Percentiles rank a stretch among this genome's conserved stretches.
Evolutionary conservation across 805 yeast species (phyloP).

Genomic region (Hanseniaspora singularis): DNA sequence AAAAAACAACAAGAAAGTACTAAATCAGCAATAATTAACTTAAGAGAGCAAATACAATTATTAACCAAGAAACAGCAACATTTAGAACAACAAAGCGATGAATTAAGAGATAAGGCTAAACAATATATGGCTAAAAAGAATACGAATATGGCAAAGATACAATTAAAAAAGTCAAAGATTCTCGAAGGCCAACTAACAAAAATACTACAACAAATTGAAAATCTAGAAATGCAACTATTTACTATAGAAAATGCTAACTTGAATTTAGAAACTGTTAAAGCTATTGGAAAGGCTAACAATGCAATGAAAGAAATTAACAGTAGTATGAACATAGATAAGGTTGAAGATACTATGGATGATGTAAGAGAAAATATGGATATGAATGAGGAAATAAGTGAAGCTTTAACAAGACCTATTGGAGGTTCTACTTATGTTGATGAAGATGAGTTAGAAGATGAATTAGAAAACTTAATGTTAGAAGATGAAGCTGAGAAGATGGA

Average conservation of each 20-base stretch:
- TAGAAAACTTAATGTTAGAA: conserved; percentile 78
- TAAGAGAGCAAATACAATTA: conserved; percentile 80
- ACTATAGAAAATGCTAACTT: conserved; percentile 91
- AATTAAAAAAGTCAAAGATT: conserved; percentile 78
- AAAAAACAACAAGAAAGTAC: conserved; percentile 49
- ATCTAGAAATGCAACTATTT: conserved; percentile 76
- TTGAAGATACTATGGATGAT: conserved; percentile 95
- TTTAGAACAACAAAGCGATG: conserved; percentile 68
- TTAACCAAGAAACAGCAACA: conserved; percentile 73
- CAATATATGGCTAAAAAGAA: conserved; percentile 60
- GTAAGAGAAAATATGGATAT: conserved; percentile 92
- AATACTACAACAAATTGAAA: conserved; percentile 76
- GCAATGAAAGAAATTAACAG: conserved; percentile 96
- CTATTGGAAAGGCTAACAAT: conserved; percentile 93
- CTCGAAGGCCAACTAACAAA: conserved; percentile 66
- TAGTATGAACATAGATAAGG: conserved; percentile 89
- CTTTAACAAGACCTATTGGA: conserved; percentile 87
- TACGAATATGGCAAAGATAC: conserved; percentile 58
- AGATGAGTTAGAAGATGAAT: conserved; percentile 89
- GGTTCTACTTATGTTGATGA: conserved; percentile 60
- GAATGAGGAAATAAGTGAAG: conserved; percentile 91
- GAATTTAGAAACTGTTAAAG: conserved; percentile 96
- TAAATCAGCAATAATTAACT: conserved; percentile 79
- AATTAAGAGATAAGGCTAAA: conserved; percentile 71
- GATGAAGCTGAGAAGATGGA: conserved; percentile 50